Percentiles rank a stretch among this genome's conserved stretches.
Conservation (phyloP, 78 protist species). For the Planoprotostelium fungivorum region DNA sequence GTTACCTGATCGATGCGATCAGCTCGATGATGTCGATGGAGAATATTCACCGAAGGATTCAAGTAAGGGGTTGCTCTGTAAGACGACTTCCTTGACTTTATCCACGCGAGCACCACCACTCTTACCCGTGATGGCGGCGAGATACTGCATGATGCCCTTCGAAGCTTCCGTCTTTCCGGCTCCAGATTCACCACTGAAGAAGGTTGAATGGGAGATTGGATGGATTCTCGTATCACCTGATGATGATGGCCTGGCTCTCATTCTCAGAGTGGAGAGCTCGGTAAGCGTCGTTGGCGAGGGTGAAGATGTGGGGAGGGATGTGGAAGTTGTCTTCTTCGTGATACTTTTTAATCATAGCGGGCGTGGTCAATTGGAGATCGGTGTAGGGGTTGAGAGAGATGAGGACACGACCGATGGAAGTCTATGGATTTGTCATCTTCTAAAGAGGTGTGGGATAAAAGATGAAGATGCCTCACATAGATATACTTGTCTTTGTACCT, state of each 20-base stretch:
- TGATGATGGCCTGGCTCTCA: conserved; percentile 61
- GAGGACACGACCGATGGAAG: conserved; percentile 67
- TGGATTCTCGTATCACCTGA: conserved; percentile 2
- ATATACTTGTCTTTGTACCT: conserved; percentile 71
- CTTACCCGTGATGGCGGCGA: conserved; percentile 58
- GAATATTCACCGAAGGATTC: conserved; percentile 65
- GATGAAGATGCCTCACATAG: conserved; percentile 38
- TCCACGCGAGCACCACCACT: conserved; percentile 65
- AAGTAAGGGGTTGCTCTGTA: conserved; percentile 55
- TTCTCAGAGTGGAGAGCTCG: conserved; percentile 38
- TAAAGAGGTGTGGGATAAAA: no score
- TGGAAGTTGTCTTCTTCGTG: conserved; percentile 52
- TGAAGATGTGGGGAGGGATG: conserved; percentile 83
- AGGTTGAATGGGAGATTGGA: no score
- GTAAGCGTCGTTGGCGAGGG: conserved; percentile 50
- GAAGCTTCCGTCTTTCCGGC: conserved; percentile 72
- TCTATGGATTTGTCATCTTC: conserved; percentile 21
- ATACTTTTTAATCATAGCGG: conserved; percentile 65
- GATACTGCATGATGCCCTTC: conserved; percentile 64
- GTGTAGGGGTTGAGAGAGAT: conserved; percentile 87
- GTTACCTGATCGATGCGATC: conserved; percentile 32
- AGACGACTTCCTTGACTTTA: conserved; percentile 78
- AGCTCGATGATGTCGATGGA: neutral
- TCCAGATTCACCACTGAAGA: conserved; percentile 62
- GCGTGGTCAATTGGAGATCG: conserved; percentile 68